phyloP scores from a whole-genome alignment of 1,284 basidiomycete genomes.

The Cutaneotrichosporon daszewskae region DNA sequence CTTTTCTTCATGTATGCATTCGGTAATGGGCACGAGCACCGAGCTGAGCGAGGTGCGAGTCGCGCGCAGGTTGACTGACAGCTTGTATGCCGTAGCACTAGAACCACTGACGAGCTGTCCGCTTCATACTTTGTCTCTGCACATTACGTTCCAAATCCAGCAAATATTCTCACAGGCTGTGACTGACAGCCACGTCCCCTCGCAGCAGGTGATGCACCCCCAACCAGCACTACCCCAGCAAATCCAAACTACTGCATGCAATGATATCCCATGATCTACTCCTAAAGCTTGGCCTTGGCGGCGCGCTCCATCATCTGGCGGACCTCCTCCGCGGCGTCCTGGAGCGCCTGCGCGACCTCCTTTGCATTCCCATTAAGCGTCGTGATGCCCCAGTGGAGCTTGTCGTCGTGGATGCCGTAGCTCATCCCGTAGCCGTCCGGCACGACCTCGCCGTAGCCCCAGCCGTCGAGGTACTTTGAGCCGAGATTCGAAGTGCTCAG shows the following conservation, averaged over 20 bases:
- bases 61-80: too few species aligned
- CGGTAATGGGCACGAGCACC: too few species aligned
- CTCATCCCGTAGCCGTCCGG: slow-evolving; percentile 89
- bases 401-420: slow-evolving; percentile 82
- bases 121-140: slow-evolving; percentile 11
- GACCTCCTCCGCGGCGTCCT: slow-evolving; percentile 72
- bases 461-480: slow-evolving; percentile 77
- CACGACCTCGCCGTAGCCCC: slow-evolving; percentile 96
- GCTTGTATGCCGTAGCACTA: too few species aligned
- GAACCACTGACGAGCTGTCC: too few species aligned
- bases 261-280: background rate
- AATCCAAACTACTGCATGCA: background rate
- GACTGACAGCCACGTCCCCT: too few species aligned
- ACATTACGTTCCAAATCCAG: background rate
- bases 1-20: background rate
- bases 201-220: too few species aligned
- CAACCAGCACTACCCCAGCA: too few species aligned
- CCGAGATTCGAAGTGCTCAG: slow-evolving; percentile 85
- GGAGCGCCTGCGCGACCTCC: slow-evolving; percentile 64
- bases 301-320: slow-evolving; percentile 68
- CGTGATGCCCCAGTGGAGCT: slow-evolving; percentile 90
- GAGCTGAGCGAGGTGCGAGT: too few species aligned
- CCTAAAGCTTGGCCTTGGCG: slow-evolving; percentile 34
- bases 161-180: background rate
- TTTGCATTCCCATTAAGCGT: slow-evolving; percentile 62